These are phyloP conservation scores for Cenococcum geophilum DNA, from an alignment of 495 filamentous ascomycete genomes.

Conservation along the genomic window DNA sequence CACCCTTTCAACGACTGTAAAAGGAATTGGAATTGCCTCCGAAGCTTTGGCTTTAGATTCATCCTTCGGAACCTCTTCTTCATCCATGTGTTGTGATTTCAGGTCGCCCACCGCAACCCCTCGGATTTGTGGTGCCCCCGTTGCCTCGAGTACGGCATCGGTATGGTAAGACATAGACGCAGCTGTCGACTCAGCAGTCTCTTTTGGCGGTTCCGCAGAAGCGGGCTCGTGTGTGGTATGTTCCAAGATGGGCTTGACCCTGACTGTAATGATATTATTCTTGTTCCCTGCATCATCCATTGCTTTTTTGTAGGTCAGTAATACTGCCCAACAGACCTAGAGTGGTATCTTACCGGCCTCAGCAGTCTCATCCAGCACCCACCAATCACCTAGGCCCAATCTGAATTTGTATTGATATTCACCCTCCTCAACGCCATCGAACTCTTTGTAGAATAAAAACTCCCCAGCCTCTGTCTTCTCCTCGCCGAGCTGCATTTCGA, in stretches of 20 bases:
- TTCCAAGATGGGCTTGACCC: slow-evolving; percentile 11
- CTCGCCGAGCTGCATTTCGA: slow-evolving; percentile 51
- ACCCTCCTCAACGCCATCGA: slow-evolving; percentile 46
- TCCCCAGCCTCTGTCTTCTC: slow-evolving; percentile 28
- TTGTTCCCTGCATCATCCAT: slow-evolving; percentile 51
- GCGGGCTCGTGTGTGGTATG: not conserved
- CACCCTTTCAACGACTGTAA: slow-evolving; percentile 28
- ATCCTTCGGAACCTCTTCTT: not conserved
- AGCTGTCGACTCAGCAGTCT: slow-evolving; percentile 5
- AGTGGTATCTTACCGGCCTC: slow-evolving; percentile 43
- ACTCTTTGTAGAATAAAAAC: slow-evolving; percentile 31
- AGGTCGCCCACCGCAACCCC: not conserved
- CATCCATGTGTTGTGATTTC: not conserved
- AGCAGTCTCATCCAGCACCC: slow-evolving; percentile 54
- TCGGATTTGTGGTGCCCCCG: slow-evolving; percentile 6
- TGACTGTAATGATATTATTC: slow-evolving; percentile 51
- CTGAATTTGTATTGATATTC: slow-evolving; percentile 67
- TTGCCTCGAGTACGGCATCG: not conserved
- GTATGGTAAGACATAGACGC: not conserved
- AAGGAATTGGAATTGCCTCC: slow-evolving; percentile 18
- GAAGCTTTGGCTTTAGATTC: not conserved
- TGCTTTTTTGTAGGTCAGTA: slow-evolving; percentile 34
- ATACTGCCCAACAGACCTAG: not conserved
- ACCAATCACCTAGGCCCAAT: slow-evolving; percentile 56
- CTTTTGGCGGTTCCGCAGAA: not conserved